Evolutionary conservation across 2,329 filamentous ascomycete species (phyloP), one percentile per base, ranked within the genome.

Genomic region (Biscogniauxia sp.): DNA sequence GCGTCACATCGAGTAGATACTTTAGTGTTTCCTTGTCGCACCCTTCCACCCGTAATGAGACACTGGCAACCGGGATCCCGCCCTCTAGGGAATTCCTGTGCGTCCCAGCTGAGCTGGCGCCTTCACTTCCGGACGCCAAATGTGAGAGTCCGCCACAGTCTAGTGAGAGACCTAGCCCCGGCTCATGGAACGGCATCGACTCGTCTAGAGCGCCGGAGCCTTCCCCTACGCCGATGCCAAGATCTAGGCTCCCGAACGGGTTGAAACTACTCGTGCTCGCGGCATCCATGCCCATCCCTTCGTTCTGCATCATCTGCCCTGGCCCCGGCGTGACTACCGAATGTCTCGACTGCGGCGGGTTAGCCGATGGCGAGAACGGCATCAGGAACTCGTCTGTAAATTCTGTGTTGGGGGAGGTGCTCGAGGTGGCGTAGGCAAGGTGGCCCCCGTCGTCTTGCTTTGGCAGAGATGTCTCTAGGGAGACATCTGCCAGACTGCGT

Each of bases 11-110:
- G 5, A 55, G 28, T 17, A 55, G 54, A 25, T 55, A 55, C 28
- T 55, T 37, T 32, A 55, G 54, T n/a, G 28, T 55, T n/a, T 55
- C 54, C 32, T 32, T 41, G 32, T 55, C 54, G 28, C 54, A 55
- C 9, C 37, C 54, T 49, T 55, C 37, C 19, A 55, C 37, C 9
- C 28, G 25, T 11, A 55, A n/a, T 25, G 54, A 45, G 2, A 55
- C 37, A 45, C 37, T 55, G 0, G 28, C 54, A n/a, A 41, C 26
- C 19, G 53, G 28, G 15, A 41, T 25, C 23, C 52, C 20, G 25
- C 6, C 25, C 2, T 13, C 17, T 23, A 19, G 52, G 7, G 37
- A 45, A 6, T 45, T 11, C 17, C 37, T 6, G 15, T 45, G 37
- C 5, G 37, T 45, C 6, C 37, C 15, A 45, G 37, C 37, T 45